phyloP scores from a whole-genome alignment of 805 yeast species.

The Candida coquimbonensis region DNA sequence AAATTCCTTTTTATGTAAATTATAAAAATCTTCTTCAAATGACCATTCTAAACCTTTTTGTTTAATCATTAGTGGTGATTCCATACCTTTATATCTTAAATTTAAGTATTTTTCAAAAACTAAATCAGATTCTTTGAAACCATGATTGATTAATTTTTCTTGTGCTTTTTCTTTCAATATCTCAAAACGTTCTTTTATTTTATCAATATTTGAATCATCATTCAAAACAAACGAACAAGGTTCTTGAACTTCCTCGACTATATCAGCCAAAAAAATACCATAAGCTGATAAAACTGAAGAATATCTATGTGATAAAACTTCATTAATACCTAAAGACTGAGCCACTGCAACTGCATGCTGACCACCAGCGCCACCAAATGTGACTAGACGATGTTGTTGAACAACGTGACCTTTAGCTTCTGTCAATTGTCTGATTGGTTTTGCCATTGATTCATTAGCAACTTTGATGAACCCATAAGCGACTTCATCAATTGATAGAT shows the following conservation, averaged over 20 bases:
- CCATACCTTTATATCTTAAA: constrained; percentile 84
- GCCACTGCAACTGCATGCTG: constrained; percentile 83
- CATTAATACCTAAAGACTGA: constrained; percentile 55
- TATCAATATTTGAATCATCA: constrained; percentile 20
- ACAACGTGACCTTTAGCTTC: constrained; percentile 76
- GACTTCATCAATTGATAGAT: constrained; percentile 54
- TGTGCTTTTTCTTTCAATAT: constrained; percentile 37
- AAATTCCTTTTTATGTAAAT: constrained; percentile 60
- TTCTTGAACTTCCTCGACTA: constrained; percentile 71
- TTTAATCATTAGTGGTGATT: constrained; percentile 72
- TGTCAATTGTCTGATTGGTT: constrained; percentile 78
- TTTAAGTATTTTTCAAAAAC: constrained; percentile 61
- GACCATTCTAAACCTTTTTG: constrained; percentile 21
- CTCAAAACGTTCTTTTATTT: constrained; percentile 39
- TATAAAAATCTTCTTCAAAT: constrained; percentile 40
- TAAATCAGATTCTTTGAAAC: constrained; percentile 40
- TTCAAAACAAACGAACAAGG: constrained; percentile 50
- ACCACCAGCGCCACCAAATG: constrained; percentile 94
- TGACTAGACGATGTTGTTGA: constrained; percentile 61
- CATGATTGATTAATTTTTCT: constrained; percentile 41
- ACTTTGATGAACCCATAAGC: constrained; percentile 79
- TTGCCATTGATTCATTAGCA: constrained; percentile 86
- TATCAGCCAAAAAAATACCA: constrained; percentile 84
- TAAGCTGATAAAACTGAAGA: constrained; percentile 83
- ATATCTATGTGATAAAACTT: constrained; percentile 69